Conservation (phyloP, 306 rosid species). For the Pterocarpus macrocarpus region DNA sequence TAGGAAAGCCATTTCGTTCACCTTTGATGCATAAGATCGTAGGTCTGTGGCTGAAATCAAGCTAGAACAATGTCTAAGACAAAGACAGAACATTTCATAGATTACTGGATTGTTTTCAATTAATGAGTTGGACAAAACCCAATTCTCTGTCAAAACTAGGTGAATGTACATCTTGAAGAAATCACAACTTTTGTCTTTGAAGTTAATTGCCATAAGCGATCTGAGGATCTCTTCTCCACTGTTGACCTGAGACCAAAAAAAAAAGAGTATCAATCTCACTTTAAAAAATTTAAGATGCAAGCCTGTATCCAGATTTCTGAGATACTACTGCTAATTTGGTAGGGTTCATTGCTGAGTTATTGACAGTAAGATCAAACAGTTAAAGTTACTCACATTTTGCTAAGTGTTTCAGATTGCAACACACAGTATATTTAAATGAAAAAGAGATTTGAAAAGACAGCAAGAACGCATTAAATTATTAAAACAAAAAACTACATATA, state of each 20-base stretch:
- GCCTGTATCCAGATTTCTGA: constrained; percentile 18
- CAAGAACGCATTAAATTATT: constrained; percentile 10
- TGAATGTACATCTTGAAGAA: constrained; percentile 78
- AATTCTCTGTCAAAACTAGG: constrained; percentile 80
- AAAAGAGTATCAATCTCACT: constrained; percentile 24
- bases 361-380: not conserved
- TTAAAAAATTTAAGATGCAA: constrained; percentile 14
- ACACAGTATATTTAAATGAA: not conserved
- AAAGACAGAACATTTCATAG: constrained; percentile 71
- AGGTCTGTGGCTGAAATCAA: constrained; percentile 80
- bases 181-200: constrained; percentile 77
- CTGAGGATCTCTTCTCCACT: constrained; percentile 68
- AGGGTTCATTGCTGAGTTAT: not conserved
- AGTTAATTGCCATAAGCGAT: constrained; percentile 60
- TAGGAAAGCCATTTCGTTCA: constrained; percentile 45
- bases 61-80: constrained; percentile 73
- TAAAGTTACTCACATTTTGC: constrained; percentile 24
- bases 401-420: constrained; percentile 5
- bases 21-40: constrained; percentile 87
- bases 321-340: constrained; percentile 20
- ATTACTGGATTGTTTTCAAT: constrained; percentile 56
- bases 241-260: constrained; percentile 54
- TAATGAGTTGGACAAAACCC: constrained; percentile 66
- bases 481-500: not conserved
- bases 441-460: too few relatives aligned